Conservation (phyloP, 1,284 basidiomycete species). For the Cutaneotrichosporon spelunceum region DNA sequence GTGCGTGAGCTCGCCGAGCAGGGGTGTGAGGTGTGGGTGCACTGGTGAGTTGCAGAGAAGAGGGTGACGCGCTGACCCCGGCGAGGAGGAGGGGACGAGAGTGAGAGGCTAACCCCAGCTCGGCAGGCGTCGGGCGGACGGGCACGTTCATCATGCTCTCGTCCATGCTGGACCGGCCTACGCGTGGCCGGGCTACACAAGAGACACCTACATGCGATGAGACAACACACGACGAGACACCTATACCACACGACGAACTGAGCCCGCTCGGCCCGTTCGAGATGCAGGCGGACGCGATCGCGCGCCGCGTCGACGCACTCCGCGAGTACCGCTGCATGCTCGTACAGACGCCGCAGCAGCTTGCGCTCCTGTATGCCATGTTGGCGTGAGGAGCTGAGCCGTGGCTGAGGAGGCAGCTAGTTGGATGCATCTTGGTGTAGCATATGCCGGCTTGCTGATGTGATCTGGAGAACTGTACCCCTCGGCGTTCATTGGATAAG, state of each 20-base stretch:
- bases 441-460: no score
- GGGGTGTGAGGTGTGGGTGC: conserved; percentile 47
- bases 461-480: no score
- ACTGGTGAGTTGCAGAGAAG: conserved; percentile 38
- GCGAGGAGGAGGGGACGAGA: not conserved
- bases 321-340: conserved; percentile 40
- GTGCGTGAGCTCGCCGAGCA: conserved; percentile 23
- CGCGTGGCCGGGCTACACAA: no score
- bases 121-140: conserved; percentile 47
- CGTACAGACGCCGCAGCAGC: conserved; percentile 40
- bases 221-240: no score
- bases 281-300: conserved; percentile 27
- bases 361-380: conserved; percentile 29
- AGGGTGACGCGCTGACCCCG: no score
- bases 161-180: conserved; percentile 27
- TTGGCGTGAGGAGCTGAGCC: not conserved
- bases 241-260: no score
- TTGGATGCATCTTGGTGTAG: no score
- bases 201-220: no score
- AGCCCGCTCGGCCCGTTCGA: conserved; percentile 32
- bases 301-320: conserved; percentile 35
- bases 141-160: conserved; percentile 46
- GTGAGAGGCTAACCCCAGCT: conserved; percentile 27
- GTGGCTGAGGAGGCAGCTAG: no score
- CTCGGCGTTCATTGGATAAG: no score